A percentile compares a stretch with the other conserved stretches of the same genome.
Evolutionary conservation across 1,139 yeast species (phyloP).

Genomic region (Geotrichum phurueaensis): DNA sequence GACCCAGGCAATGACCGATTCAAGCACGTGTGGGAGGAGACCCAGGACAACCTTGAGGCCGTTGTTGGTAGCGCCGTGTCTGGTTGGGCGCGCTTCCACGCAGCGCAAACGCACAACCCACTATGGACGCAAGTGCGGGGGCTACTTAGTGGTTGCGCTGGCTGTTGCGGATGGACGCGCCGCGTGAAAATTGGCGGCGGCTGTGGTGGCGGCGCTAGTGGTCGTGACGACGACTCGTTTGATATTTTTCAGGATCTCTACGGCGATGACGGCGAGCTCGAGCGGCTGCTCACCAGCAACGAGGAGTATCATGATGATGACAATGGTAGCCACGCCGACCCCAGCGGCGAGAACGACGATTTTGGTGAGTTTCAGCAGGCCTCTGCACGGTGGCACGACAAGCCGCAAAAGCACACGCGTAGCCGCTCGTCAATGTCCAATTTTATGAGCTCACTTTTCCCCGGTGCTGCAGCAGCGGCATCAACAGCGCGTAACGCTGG

Average conservation of each 20-base stretch:
- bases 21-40: constrained; percentile 28
- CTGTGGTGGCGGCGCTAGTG: constrained; percentile 8
- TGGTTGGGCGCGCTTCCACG: constrained; percentile 23
- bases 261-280: constrained; percentile 28
- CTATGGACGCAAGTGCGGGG: not conserved
- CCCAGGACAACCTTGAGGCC: constrained; percentile 30
- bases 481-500: not conserved
- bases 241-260: constrained; percentile 31
- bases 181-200: constrained; percentile 8
- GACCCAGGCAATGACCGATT: constrained; percentile 23
- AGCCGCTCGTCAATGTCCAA: not conserved
- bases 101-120: constrained; percentile 21
- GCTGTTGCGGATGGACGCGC: constrained; percentile 18
- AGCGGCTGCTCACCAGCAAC: constrained; percentile 23
- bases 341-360: not conserved
- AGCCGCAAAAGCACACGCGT: not conserved
- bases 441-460: not conserved
- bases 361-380: not conserved
- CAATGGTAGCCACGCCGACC: constrained; percentile 7
- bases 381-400: not conserved
- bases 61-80: constrained; percentile 30
- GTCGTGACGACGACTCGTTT: constrained; percentile 23
- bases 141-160: not conserved
- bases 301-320: constrained; percentile 15
- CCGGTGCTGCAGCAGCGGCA: not conserved